phyloP scores from a whole-genome alignment of 1,284 basidiomycete species.

The Rhodotorula sp. region DNA sequence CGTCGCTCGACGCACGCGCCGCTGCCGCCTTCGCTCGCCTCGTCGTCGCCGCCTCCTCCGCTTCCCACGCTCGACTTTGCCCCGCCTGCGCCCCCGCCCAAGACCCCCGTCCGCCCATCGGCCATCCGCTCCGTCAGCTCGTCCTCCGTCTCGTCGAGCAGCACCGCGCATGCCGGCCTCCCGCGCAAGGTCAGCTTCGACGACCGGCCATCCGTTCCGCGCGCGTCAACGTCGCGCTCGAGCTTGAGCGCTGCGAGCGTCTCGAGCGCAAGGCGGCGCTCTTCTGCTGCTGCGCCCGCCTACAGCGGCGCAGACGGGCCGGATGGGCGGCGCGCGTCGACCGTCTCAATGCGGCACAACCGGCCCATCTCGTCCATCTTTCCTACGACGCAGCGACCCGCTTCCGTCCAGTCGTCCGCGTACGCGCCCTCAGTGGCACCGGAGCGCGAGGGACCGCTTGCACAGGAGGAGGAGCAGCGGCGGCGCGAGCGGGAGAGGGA shows the following conservation, averaged over 20 bases:
- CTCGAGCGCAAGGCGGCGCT: neutral
- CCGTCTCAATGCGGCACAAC: neutral
- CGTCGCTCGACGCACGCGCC: neutral
- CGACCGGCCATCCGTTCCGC: neutral
- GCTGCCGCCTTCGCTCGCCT: neutral
- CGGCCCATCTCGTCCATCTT: constrained; percentile 13
- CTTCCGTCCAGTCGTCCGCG: neutral
- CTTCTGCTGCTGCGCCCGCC: neutral
- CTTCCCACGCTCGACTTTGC: neutral
- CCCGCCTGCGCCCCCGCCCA: neutral
- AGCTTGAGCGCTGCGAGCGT: neutral
- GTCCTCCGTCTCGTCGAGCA: neutral
- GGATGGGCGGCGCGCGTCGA: neutral
- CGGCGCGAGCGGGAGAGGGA: too few relatives aligned
- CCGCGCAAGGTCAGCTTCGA: neutral
- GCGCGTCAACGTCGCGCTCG: neutral
- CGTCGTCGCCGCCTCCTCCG: neutral
- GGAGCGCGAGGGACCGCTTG: too few relatives aligned
- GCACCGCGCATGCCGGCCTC: neutral
- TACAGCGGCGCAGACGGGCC: neutral
- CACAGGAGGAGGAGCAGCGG: too few relatives aligned
- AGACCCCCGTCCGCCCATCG: neutral
- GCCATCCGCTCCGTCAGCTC: neutral
- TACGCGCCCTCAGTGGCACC: neutral
- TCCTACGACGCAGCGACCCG: neutral